Evolutionary conservation across 1,139 yeast species (phyloP), one percentile per base, ranked within the genome.

Genomic region (Zygosaccharomyces pseudobailii): DNA sequence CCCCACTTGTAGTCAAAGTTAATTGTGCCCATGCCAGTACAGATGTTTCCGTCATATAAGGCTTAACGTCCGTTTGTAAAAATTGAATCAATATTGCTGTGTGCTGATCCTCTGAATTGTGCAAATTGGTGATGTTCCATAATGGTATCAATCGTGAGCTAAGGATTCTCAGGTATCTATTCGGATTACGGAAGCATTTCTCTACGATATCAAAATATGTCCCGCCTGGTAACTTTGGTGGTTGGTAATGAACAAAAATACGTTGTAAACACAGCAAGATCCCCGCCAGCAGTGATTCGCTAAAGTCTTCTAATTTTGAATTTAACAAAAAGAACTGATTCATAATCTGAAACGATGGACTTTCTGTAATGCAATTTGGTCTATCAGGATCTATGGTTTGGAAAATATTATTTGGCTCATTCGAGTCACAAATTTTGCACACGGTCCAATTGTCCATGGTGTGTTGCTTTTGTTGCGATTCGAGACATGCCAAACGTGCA

Each of bases 101-200:
- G 19, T 61, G 61, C 40, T 55, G 53, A 34, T 59, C 64, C 24
- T 59, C 61, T 3, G 52, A 44, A 40, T 57, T 58, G 40, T 58
- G 40, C 5, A 49, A 17, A 21, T 48, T 51, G 3, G 63, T 54
- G 9, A 55, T 54, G 36, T 60, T 58, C 55, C 61, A 61, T 2
- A 66, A 35, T 3, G 71, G 68, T 6, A 69, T 36, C 3, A 66
- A 30, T 39, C 65, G 57, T 0, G 77, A 69, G 1, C 78, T 69
- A 3, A 79, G 56, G 9, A 82, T 52, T 40, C 89, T 62, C 0
- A 80, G 70, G 48, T 79, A 82, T 53, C 89, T 68, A 49, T 75
- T 72, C 7, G 61, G 59, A 70, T 68, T 13, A 48, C 54, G 40
- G 65, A 64, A 47, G 63, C 66, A 35, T 30, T 46, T 43, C 52